A percentile compares a stretch with the other conserved stretches of the same genome.
Conservation (phyloP, 371 early-diverging fungal species). For the Haplosporangium sp. region DNA sequence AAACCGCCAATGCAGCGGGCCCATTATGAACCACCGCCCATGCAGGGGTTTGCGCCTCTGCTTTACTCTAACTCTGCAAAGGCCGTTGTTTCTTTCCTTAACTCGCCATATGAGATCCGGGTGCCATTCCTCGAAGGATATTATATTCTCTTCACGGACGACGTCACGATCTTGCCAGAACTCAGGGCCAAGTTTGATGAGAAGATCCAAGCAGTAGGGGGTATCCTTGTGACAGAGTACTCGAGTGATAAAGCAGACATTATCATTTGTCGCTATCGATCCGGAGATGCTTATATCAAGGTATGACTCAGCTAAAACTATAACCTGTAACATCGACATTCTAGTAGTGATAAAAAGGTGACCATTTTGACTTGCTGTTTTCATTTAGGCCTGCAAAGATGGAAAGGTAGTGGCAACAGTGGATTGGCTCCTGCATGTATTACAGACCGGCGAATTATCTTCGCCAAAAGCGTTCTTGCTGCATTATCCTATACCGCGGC, state of each 20-base stretch:
- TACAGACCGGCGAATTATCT: conserved; percentile 27
- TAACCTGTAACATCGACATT: not conserved
- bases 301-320: conserved; percentile 20
- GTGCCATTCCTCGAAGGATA: conserved; percentile 20
- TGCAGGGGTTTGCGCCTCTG: conserved; percentile 42
- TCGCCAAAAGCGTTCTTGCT: conserved; percentile 48
- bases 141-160: conserved; percentile 29
- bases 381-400: conserved; percentile 62
- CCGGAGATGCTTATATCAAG: conserved; percentile 60
- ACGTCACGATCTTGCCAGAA: conserved; percentile 36
- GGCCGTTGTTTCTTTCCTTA: conserved; percentile 22
- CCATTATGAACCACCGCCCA: conserved; percentile 21
- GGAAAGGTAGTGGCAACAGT: conserved; percentile 70
- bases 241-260: conserved; percentile 62
- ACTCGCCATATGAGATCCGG: conserved; percentile 4
- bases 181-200: conserved; percentile 46
- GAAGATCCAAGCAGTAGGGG: conserved; percentile 68
- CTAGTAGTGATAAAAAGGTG: not conserved
- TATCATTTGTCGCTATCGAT: conserved; percentile 69
- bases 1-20: conserved; percentile 28
- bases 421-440: conserved; percentile 45
- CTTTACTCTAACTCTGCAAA: conserved; percentile 40
- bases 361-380: not conserved
- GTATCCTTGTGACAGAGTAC: conserved; percentile 45
- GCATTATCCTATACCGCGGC: conserved; percentile 45